Evolutionary conservation across 345 rosid species (phyloP).

Genomic region (Toxicodendron radicans): DNA sequence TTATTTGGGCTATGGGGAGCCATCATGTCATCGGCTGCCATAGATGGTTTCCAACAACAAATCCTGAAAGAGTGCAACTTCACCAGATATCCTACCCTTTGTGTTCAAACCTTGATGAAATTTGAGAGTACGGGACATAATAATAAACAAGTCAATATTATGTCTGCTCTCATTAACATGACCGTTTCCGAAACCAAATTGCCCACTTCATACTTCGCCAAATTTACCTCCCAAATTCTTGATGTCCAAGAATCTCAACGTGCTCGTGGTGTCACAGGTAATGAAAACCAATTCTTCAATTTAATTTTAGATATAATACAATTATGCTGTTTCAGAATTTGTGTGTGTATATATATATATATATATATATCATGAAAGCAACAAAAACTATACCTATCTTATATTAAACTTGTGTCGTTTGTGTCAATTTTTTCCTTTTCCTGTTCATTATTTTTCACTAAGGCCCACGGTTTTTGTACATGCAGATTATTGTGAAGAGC

Average conservation of each 20-base stretch:
- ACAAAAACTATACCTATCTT: background rate
- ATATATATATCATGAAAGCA: background rate
- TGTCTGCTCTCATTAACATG: constrained; percentile 59
- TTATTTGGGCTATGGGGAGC: constrained; percentile 18
- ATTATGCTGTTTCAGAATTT: too few species aligned
- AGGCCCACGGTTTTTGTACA: background rate
- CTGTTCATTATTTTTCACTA: background rate
- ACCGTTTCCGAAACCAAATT: constrained; percentile 50
- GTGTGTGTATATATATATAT: background rate
- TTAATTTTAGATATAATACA: too few species aligned
- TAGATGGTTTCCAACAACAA: constrained; percentile 28
- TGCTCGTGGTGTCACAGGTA: constrained; percentile 44
- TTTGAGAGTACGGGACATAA: constrained; percentile 18
- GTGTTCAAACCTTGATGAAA: constrained; percentile 44
- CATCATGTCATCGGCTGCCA: constrained; percentile 17
- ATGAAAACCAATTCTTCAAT: too few species aligned
- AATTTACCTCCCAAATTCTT: constrained; percentile 21
- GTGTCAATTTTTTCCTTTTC: background rate
- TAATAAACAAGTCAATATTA: constrained; percentile 27
- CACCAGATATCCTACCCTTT: constrained; percentile 60
- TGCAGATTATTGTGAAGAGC: constrained; percentile 53
- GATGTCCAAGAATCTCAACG: constrained; percentile 25
- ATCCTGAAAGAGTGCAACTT: constrained; percentile 45
- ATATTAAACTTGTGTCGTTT: background rate
- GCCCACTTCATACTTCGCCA: constrained; percentile 34